A percentile compares a stretch with the other conserved stretches of the same genome.
phyloP scores from a whole-genome alignment of 2,329 filamentous ascomycete genomes.

The Fusarium staphyleae region DNA sequence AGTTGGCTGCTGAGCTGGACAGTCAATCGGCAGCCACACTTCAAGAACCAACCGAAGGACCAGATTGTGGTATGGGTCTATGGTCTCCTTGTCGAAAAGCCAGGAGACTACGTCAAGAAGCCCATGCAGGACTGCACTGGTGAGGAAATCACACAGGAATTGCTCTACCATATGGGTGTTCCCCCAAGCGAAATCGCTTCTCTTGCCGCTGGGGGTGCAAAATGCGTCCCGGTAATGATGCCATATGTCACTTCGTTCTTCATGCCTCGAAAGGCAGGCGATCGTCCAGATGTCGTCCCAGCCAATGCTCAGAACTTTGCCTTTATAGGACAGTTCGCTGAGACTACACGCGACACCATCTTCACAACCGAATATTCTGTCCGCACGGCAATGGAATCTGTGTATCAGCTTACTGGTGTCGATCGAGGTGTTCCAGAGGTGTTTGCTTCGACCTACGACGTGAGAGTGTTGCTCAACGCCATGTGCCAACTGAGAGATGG shows the following conservation, averaged over 20 bases:
- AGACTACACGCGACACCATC: slow-evolving; percentile 27
- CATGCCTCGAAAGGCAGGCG: slow-evolving; percentile 22
- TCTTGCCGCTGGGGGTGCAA: slow-evolving; percentile 16
- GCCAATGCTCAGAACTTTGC: slow-evolving; percentile 17
- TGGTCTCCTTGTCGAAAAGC: slow-evolving; percentile 18
- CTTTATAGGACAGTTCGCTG: slow-evolving; percentile 23
- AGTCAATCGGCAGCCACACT: too few relatives aligned
- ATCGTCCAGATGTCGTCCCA: slow-evolving; percentile 12
- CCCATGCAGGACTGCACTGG: slow-evolving; percentile 27
- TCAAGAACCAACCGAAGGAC: slow-evolving; percentile 23
- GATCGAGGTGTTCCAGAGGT: slow-evolving; percentile 22
- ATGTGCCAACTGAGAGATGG: slow-evolving; percentile 15
- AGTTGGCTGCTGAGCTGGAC: too few relatives aligned
- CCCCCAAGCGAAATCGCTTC: slow-evolving; percentile 13
- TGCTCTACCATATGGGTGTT: slow-evolving; percentile 23
- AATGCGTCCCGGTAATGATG: slow-evolving; percentile 25
- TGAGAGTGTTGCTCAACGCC: slow-evolving; percentile 10
- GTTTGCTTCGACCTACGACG: slow-evolving; percentile 20
- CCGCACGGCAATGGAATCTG: slow-evolving; percentile 49
- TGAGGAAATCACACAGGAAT: slow-evolving; percentile 22
- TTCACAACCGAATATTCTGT: slow-evolving; percentile 47
- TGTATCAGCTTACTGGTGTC: slow-evolving; percentile 33
- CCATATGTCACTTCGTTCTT: slow-evolving; percentile 24
- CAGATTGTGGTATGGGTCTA: slow-evolving; percentile 19
- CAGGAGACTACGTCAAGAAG: slow-evolving; percentile 26